Percentiles rank a stretch among this genome's conserved stretches.
Conservation (phyloP, 768 basidiomycete species). For the Collybia sp. region DNA sequence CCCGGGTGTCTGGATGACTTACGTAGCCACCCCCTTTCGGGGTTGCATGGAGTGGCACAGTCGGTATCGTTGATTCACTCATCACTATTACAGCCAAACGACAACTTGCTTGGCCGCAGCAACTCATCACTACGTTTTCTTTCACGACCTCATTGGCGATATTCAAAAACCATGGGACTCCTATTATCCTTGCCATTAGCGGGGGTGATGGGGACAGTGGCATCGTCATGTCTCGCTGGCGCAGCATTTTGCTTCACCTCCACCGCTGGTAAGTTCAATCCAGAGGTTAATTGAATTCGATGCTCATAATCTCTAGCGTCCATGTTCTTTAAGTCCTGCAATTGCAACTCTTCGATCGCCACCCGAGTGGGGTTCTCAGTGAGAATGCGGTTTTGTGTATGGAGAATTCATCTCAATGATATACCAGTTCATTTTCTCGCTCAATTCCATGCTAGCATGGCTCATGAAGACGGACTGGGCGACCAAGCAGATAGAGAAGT, state of each 20-base stretch:
- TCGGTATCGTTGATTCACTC: no score
- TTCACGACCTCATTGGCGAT: no score
- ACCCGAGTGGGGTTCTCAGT: slow-evolving; percentile 95
- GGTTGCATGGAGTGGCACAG: no score
- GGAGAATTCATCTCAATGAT: neutral
- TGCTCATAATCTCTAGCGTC: slow-evolving; percentile 51
- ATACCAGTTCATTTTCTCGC: slow-evolving; percentile 87
- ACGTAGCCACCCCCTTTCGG: no score
- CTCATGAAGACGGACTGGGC: slow-evolving; percentile 89
- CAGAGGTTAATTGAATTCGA: slow-evolving; percentile 2
- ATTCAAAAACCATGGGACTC: slow-evolving; percentile 52
- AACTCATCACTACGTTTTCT: no score
- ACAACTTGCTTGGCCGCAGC: no score
- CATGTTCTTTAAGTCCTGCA: slow-evolving; percentile 97
- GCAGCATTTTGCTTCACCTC: slow-evolving; percentile 85
- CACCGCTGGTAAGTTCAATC: slow-evolving; percentile 57
- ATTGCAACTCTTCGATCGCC: slow-evolving; percentile 98
- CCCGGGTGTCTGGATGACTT: no score
- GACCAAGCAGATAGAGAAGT: slow-evolving; percentile 83
- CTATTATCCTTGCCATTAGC: slow-evolving; percentile 70
- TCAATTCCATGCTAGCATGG: slow-evolving; percentile 97
- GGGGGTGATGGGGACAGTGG: slow-evolving; percentile 66
- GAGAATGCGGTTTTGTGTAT: slow-evolving; percentile 17
- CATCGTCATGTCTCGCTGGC: slow-evolving; percentile 78
- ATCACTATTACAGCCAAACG: no score